phyloP scores from a whole-genome alignment of 495 filamentous ascomycete species.

The Talaromyces stipitatus region DNA sequence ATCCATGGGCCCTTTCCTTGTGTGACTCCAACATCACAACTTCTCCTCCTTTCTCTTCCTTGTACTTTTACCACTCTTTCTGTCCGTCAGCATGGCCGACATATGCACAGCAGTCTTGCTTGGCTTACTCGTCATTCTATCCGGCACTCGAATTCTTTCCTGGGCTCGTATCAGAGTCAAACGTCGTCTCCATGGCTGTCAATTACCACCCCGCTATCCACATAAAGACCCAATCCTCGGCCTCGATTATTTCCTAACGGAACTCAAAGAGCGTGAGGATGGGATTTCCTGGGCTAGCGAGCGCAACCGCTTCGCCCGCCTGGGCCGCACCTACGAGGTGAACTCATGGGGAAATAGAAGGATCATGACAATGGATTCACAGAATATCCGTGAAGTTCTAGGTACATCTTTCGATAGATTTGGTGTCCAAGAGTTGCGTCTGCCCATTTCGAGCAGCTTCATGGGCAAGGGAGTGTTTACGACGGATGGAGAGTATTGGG shows the following conservation, averaged over 20 bases:
- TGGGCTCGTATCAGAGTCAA: neutral
- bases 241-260: neutral
- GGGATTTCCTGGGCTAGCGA: neutral
- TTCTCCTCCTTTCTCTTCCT: too few relatives aligned
- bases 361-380: conserved; percentile 45
- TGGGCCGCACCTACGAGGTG: conserved; percentile 11
- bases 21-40: too few relatives aligned
- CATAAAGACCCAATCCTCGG: conserved; percentile 1
- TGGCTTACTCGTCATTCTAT: neutral
- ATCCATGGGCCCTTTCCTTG: too few relatives aligned
- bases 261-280: neutral
- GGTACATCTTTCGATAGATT: conserved; percentile 55
- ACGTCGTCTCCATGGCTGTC: neutral
- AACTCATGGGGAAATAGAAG: conserved; percentile 11
- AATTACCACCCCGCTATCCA: neutral
- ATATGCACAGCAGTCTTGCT: neutral
- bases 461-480: conserved; percentile 68
- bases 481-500: conserved; percentile 57
- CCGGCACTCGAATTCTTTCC: neutral
- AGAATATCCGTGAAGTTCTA: conserved; percentile 57
- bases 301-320: neutral
- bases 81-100: neutral
- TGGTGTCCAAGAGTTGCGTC: conserved; percentile 42
- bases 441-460: conserved; percentile 42
- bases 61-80: neutral